Conservation (phyloP, 208 protist genomes). For the Phytomonas serpens region DNA sequence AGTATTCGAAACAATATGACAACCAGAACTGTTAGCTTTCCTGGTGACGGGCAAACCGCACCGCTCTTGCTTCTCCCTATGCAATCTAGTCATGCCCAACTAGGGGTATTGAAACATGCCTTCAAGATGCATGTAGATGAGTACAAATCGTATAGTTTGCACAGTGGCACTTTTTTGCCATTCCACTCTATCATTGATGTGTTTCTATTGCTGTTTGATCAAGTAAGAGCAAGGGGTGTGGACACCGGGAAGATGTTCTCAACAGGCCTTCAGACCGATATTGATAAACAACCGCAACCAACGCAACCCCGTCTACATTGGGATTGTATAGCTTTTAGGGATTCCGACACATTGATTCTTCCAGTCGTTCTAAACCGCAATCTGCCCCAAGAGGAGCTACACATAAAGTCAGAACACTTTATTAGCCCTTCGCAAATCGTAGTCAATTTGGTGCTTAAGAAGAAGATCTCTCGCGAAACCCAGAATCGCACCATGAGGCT, state of each 20-base stretch:
- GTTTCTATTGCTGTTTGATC: conserved; percentile 6
- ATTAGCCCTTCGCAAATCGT: neutral
- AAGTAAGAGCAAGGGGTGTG: neutral
- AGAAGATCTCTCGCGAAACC: neutral
- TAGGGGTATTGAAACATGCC: neutral
- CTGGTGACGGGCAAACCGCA: neutral
- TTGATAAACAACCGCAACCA: neutral
- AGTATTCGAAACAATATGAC: conserved; percentile 30
- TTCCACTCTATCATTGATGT: conserved; percentile 8
- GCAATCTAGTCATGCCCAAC: neutral
- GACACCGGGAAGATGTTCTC: neutral
- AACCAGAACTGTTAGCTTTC: conserved; percentile 5
- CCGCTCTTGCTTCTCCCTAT: neutral
- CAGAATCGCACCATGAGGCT: neutral
- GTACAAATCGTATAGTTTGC: neutral
- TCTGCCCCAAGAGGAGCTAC: neutral
- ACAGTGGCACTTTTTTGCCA: neutral
- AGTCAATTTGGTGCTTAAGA: neutral
- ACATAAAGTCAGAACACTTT: neutral
- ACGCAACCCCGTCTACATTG: neutral
- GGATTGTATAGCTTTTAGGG: neutral
- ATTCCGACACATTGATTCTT: conserved; percentile 1
- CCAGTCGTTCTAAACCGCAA: neutral
- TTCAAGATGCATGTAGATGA: neutral
- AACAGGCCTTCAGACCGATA: neutral